These are phyloP conservation scores for Agarophyton chilense DNA, from an alignment of 23 red algal genomes.

Conservation along the genomic window DNA sequence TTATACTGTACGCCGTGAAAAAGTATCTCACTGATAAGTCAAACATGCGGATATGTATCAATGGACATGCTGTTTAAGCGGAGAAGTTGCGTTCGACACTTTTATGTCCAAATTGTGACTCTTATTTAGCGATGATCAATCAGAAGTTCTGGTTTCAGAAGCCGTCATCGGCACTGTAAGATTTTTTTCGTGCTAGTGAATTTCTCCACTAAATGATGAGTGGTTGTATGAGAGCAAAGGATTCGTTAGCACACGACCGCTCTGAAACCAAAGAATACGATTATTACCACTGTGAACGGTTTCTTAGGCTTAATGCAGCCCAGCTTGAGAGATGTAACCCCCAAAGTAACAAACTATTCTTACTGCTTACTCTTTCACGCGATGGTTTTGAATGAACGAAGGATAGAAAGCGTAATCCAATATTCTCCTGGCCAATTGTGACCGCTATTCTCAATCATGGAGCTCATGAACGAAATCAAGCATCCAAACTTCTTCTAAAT, in stretches of 20 bases:
- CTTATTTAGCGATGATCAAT: not conserved
- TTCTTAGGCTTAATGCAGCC: no score
- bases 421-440: no score
- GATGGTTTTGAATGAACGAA: no score
- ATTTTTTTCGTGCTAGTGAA: not conserved
- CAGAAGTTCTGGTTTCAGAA: not conserved
- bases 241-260: not conserved
- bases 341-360: no score
- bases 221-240: not conserved
- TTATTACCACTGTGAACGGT: constrained; percentile 4
- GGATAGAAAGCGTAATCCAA: no score
- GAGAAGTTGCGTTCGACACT: not conserved
- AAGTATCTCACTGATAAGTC: not conserved
- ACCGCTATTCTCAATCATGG: no score
- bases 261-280: not conserved
- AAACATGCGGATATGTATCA: not conserved
- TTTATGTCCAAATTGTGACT: not conserved
- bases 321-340: no score
- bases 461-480: constrained; percentile 8
- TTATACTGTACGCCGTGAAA: not conserved
- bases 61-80: not conserved
- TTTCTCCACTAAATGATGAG: not conserved
- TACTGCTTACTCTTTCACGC: no score
- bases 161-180: constrained; percentile 8
- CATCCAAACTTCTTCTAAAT: not conserved